Evolutionary conservation across 2,329 filamentous ascomycete species (phyloP).

Genomic region (Parastagonospora nodorum): DNA sequence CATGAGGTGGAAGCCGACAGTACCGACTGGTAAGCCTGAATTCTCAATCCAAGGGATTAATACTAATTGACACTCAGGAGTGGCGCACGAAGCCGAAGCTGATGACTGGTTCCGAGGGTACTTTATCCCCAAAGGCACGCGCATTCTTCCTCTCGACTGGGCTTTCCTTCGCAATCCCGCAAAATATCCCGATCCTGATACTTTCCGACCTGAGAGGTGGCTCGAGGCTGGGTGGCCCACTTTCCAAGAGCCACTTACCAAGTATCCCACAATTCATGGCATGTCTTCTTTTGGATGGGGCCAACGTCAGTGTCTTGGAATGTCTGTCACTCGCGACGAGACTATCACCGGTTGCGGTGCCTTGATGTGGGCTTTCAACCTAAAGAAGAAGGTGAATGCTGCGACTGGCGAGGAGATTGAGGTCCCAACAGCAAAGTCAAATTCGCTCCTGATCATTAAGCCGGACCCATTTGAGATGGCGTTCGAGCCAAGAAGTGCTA

Average conservation of each 20-base stretch:
- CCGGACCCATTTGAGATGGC: conserved; percentile 61
- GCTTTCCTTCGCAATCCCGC: conserved; percentile 53
- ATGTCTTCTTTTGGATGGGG: conserved; percentile 71
- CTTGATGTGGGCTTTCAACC: conserved; percentile 54
- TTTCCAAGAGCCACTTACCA: conserved; percentile 67
- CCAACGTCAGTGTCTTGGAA: conserved; percentile 65
- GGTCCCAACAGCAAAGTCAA: conserved; percentile 56
- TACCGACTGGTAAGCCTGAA: conserved; percentile 44
- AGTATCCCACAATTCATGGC: conserved; percentile 66
- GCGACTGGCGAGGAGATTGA: conserved; percentile 48
- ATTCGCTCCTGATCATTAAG: conserved; percentile 63
- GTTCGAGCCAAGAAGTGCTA: conserved; percentile 57
- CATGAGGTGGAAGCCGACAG: conserved; percentile 55
- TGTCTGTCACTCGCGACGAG: conserved; percentile 64
- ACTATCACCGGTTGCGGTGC: conserved; percentile 58
- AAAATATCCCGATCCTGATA: conserved; percentile 68
- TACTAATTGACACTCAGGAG: conserved; percentile 40
- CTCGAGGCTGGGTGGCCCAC: conserved; percentile 67
- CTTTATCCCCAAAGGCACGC: conserved; percentile 55
- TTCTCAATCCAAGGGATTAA: conserved; percentile 10
- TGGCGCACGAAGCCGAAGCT: conserved; percentile 58
- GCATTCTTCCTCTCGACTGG: conserved; percentile 43
- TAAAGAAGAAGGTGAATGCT: conserved; percentile 56
- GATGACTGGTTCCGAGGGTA: conserved; percentile 57
- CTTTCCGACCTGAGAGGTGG: conserved; percentile 66